Base-by-base conservation (phyloP, 1,284 basidiomycete species). In the Trichosporon coremiiforme region DNA sequence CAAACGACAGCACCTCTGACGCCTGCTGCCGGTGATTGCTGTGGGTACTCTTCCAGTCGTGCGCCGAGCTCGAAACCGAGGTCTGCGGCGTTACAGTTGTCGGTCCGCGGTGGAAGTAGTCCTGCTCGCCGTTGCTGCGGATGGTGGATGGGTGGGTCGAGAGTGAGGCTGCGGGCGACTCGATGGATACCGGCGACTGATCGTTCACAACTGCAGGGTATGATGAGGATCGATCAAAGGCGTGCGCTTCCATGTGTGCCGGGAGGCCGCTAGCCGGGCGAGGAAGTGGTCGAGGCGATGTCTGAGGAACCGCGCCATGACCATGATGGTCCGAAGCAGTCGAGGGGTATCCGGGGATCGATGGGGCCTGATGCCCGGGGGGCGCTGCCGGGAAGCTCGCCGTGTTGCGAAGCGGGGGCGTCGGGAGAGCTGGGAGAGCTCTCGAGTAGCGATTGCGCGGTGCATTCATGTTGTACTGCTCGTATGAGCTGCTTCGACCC, bases 211-310 rank as follows among this genome's bases (percentile, higher is more conserved):
- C 57, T n/a, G 50, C 50, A 8, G 20, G 20, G 15, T 62, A 62
- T 1, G 29, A 7, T 17, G 57, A 62, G 3, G 57, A 62, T 4
- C 57, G 57, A n/a, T 35, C 57, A 10, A 33, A 33, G 15, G 4
- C 6, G 57, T 35, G 31, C 33, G 29, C 57, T 13, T 62, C 57
- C 57, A 62, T 33, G 17, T 62, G 57, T 7, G 57, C 31, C 31
- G 57, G 57, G 12, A 62, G 57, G 57, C 29, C 57, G 57, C 57
- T 62, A n/a, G 22, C 31, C 57, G 57, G 57, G 29, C 57, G 57
- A 22, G 57, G 57, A 33, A 62, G 57, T n/a, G 57, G 57, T 33
- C 57, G 20, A n/a, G 57, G 31, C 29, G 57, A 17, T 17, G 29
- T 12, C 57, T 62, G 29, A 10, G 57, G 31, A 22, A n/a, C 13